These are phyloP conservation scores for Bruguiera gymnorhiza DNA, from an alignment of 345 rosid genomes.

Conservation along the genomic window DNA sequence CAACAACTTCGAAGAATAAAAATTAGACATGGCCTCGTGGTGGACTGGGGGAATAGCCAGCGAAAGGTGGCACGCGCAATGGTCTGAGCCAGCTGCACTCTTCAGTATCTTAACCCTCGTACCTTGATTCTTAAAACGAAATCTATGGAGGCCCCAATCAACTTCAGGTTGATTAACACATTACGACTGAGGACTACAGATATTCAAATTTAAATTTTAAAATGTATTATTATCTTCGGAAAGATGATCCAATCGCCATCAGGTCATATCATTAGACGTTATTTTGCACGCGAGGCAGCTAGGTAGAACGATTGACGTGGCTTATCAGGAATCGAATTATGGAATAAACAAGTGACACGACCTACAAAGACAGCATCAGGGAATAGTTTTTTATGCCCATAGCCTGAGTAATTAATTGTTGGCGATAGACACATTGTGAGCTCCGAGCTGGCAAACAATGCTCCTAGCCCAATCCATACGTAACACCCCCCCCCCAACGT, in stretches of 20 bases:
- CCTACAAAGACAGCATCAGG: neutral
- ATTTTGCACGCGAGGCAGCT: neutral
- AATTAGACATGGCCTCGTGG: neutral
- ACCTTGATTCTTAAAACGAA: too few species aligned
- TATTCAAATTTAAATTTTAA: too few species aligned
- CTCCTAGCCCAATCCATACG: constrained; percentile 3
- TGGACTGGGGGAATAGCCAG: neutral
- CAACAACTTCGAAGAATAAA: neutral
- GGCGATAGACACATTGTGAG: constrained; percentile 12
- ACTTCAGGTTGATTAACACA: too few species aligned
- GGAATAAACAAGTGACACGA: neutral
- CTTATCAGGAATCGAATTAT: neutral
- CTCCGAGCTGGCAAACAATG: constrained; percentile 20
- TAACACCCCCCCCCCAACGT: constrained; percentile 5
- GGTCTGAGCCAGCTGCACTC: too few species aligned
- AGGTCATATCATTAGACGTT: neutral
- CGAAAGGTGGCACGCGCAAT: constrained; percentile 9
- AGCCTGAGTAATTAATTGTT: neutral
- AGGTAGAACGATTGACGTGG: neutral
- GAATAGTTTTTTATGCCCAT: neutral
- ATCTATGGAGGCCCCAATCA: too few species aligned
- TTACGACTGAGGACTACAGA: too few species aligned
- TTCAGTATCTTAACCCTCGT: too few species aligned
- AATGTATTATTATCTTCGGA: too few species aligned
- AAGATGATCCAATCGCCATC: too few species aligned